These are phyloP conservation scores for Ceratocystis destructans DNA, from an alignment of 2,329 filamentous ascomycete species.

Conservation along the genomic window DNA sequence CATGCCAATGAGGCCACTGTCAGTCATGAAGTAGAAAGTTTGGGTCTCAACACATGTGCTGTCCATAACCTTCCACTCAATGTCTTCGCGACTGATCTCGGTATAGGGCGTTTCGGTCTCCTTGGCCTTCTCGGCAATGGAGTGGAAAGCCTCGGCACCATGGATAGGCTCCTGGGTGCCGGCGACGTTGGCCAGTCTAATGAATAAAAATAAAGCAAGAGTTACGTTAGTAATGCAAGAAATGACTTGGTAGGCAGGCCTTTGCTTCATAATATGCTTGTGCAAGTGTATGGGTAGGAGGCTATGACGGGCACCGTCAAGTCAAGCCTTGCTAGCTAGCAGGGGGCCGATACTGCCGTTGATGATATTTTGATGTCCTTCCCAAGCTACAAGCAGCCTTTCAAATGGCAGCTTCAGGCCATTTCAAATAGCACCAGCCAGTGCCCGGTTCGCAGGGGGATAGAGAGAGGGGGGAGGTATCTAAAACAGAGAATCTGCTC, in stretches of 20 bases:
- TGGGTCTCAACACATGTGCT: conserved; percentile 89
- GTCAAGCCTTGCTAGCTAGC: background rate
- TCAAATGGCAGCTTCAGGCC: background rate
- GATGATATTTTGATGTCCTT: background rate
- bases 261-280: background rate
- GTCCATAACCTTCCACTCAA: conserved; percentile 71
- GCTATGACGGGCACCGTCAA: background rate
- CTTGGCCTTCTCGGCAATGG: conserved; percentile 69
- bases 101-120: conserved; percentile 63
- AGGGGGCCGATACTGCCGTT: background rate
- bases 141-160: conserved; percentile 72
- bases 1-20: conserved; percentile 63
- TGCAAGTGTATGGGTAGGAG: background rate
- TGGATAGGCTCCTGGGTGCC: conserved; percentile 96
- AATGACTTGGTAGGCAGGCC: no score
- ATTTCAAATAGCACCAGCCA: conserved; percentile 9
- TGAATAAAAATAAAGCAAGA: conserved; percentile 9
- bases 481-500: conserved; percentile 9
- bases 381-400: background rate
- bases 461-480: conserved; percentile 16
- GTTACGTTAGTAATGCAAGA: conserved; percentile 6
- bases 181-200: conserved; percentile 61
- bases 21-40: conserved; percentile 78
- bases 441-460: conserved; percentile 21
- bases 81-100: conserved; percentile 59